Evolutionary conservation across 345 rosid species (phyloP).

Genomic region (Cochlearia excelsa): DNA sequence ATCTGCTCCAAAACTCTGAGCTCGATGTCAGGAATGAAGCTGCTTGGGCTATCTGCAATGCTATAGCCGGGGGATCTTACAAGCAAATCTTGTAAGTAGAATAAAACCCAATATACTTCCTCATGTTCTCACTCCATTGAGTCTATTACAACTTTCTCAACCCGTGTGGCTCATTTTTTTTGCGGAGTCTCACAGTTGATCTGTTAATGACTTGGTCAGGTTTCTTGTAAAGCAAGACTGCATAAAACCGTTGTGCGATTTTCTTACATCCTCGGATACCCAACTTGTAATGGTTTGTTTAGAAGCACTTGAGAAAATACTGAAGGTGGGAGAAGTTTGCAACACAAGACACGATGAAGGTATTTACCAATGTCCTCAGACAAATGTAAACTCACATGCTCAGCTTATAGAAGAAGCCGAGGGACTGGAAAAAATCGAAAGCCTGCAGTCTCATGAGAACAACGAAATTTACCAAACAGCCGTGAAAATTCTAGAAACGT

Average conservation of each 20-base stretch:
- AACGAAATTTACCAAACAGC: slow-evolving; percentile 37
- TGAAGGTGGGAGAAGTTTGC: slow-evolving; percentile 58
- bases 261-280: slow-evolving; percentile 52
- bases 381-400: slow-evolving; percentile 45
- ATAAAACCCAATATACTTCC: background rate
- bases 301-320: slow-evolving; percentile 53
- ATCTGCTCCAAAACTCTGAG: slow-evolving; percentile 52
- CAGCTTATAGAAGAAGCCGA: slow-evolving; percentile 56
- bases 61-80: slow-evolving; percentile 52
- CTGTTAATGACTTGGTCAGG: slow-evolving; percentile 25
- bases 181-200: background rate
- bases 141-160: slow-evolving; percentile 1
- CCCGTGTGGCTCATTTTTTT: background rate
- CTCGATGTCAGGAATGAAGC: slow-evolving; percentile 46
- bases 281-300: slow-evolving; percentile 48
- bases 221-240: slow-evolving; percentile 52
- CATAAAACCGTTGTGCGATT: slow-evolving; percentile 51
- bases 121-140: slow-evolving; percentile 7
- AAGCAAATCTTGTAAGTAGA: slow-evolving; percentile 49
- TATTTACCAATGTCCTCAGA: slow-evolving; percentile 26
- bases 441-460: slow-evolving; percentile 50
- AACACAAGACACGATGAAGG: slow-evolving; percentile 39
- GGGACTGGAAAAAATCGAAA: slow-evolving; percentile 55
- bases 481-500: slow-evolving; percentile 54
- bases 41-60: slow-evolving; percentile 43